Conservation (phyloP, 495 filamentous ascomycete genomes). For the Articulospora tetracladia region DNA sequence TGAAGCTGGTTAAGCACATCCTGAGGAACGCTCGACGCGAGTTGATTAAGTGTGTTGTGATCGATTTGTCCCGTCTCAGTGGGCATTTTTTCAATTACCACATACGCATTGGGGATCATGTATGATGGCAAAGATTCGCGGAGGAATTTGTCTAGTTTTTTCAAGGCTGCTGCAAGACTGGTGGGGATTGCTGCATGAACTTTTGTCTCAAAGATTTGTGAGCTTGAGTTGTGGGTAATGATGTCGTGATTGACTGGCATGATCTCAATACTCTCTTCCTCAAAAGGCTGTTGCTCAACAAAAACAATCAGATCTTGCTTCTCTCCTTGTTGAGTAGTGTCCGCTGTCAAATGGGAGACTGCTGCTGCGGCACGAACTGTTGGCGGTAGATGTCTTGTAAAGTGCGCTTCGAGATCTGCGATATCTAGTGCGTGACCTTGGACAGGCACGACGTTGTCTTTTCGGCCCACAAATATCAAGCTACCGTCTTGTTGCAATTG, state of each 20-base stretch:
- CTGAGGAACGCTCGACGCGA: not conserved
- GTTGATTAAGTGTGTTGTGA: not conserved
- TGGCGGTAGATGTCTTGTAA: not conserved
- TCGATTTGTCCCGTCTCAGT: not conserved
- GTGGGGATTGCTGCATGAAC: not conserved
- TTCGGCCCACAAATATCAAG: conserved; percentile 30
- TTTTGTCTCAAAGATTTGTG: not conserved
- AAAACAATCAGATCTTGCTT: not conserved
- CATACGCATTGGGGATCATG: conserved; percentile 22
- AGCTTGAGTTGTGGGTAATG: not conserved
- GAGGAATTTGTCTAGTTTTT: conserved; percentile 5
- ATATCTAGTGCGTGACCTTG: conserved; percentile 18
- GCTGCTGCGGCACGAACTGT: not conserved
- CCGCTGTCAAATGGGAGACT: not conserved
- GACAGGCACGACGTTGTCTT: conserved; percentile 28
- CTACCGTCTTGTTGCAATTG: conserved; percentile 34
- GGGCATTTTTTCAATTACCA: not conserved
- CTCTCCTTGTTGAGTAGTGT: not conserved
- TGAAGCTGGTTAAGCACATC: not conserved
- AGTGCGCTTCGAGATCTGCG: not conserved
- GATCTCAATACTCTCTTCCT: not conserved
- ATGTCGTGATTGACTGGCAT: not conserved
- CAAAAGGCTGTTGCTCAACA: not conserved
- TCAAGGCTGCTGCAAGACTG: not conserved
- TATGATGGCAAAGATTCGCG: conserved; percentile 16